Conservation (phyloP, 108 stramenopile genomes). For the Pseudonitzschia delicatissima region DNA sequence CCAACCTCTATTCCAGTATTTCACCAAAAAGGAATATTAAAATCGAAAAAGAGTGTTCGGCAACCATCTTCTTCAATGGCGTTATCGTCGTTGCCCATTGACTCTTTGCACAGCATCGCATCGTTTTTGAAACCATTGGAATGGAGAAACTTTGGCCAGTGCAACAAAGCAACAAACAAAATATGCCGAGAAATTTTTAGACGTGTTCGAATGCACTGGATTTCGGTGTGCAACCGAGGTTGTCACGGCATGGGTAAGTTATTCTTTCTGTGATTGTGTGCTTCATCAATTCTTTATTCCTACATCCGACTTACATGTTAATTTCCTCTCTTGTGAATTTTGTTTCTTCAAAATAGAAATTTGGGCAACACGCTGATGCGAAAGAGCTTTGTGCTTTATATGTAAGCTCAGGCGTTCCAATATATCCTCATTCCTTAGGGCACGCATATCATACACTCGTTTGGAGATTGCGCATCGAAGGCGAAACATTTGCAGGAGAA, state of each 20-base stretch:
- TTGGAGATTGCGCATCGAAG: constrained; percentile 77
- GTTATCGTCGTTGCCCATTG: constrained; percentile 33
- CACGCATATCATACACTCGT: constrained; percentile 69
- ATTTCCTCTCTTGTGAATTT: constrained; percentile 2
- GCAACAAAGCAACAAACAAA: constrained; percentile 15
- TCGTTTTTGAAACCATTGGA: constrained; percentile 50
- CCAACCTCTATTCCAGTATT: neutral
- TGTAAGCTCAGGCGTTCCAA: constrained; percentile 63
- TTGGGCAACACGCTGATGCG: constrained; percentile 72
- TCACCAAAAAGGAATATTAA: neutral
- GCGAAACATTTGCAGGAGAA: constrained; percentile 26
- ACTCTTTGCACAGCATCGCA: constrained; percentile 54
- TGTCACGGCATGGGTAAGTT: constrained; percentile 69
- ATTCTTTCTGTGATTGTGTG: neutral
- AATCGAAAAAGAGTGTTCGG: too few relatives aligned
- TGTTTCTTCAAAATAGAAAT: constrained; percentile 33
- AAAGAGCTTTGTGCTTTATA: constrained; percentile 73
- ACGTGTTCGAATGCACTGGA: constrained; percentile 67
- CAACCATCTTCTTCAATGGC: neutral
- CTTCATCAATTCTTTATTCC: neutral
- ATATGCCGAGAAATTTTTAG: constrained; percentile 47
- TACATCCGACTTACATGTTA: neutral
- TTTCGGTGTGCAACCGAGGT: constrained; percentile 77
- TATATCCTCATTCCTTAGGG: constrained; percentile 71
- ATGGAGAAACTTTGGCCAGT: constrained; percentile 40